These are phyloP conservation scores for Lactarius hatsudake DNA, from an alignment of 768 basidiomycete species.

Conservation along the genomic window DNA sequence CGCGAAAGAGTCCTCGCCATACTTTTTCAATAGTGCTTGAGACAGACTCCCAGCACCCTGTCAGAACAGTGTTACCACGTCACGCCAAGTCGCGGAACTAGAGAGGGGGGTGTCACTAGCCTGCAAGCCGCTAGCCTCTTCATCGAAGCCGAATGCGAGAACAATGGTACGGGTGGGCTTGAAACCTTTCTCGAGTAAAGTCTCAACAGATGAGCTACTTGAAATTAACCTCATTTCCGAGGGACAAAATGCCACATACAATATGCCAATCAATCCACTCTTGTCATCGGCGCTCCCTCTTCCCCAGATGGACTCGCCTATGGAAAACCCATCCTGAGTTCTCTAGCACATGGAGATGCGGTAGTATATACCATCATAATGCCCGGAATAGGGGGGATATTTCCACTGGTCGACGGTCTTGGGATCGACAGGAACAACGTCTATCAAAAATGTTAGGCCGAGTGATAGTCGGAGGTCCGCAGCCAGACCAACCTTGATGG, in stretches of 20 bases:
- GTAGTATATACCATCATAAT: constrained; percentile 47
- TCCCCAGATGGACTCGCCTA: constrained; percentile 36
- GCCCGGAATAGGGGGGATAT: constrained; percentile 49
- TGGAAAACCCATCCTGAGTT: not conserved
- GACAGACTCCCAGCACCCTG: constrained; percentile 57
- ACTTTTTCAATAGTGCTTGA: constrained; percentile 50
- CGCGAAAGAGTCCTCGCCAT: constrained; percentile 70
- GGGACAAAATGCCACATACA: constrained; percentile 29
- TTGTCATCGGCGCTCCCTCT: constrained; percentile 39
- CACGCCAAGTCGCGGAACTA: not conserved
- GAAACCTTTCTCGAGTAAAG: constrained; percentile 39
- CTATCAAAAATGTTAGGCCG: constrained; percentile 24
- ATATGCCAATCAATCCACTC: constrained; percentile 34
- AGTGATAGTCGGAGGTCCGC: not conserved
- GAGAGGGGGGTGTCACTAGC: constrained; percentile 15
- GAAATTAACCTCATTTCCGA: not conserved
- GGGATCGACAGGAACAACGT: constrained; percentile 51
- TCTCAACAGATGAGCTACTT: constrained; percentile 38
- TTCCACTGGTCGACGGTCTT: constrained; percentile 46
- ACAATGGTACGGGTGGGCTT: constrained; percentile 36
- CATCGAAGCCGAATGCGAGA: constrained; percentile 41
- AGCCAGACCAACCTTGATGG: constrained; percentile 48
- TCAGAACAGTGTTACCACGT: not conserved
- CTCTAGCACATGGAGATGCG: constrained; percentile 29
- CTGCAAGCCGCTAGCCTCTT: constrained; percentile 36